Evolutionary conservation across 768 basidiomycete species (phyloP).

Genomic region (Pleurotus tuber-regium): DNA sequence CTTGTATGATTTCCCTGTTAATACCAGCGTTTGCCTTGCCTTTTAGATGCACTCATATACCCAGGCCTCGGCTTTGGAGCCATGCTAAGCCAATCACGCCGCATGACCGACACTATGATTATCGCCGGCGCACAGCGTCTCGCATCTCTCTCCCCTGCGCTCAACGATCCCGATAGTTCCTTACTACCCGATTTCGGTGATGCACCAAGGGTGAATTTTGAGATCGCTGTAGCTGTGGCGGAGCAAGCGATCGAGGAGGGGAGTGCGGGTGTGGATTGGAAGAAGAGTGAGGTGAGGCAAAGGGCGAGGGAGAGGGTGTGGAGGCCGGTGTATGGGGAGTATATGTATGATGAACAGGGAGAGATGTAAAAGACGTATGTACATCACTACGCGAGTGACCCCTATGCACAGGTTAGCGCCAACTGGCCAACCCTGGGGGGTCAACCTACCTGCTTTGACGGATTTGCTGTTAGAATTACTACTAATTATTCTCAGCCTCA

Average conservation of each 20-base stretch:
- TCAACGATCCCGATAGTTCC: slow-evolving; percentile 65
- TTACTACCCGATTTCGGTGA: slow-evolving; percentile 78
- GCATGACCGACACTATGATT: slow-evolving; percentile 84
- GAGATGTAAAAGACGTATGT: slow-evolving; percentile 28
- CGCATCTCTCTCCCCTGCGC: slow-evolving; percentile 72
- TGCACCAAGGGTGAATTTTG: slow-evolving; percentile 71
- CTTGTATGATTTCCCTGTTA: background rate
- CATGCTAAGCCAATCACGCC: slow-evolving; percentile 60
- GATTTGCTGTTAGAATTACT: no score
- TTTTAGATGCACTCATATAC: slow-evolving; percentile 70
- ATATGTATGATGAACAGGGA: slow-evolving; percentile 60
- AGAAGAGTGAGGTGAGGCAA: slow-evolving; percentile 51
- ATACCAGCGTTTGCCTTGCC: background rate
- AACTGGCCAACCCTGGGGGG: no score
- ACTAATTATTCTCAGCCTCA: no score
- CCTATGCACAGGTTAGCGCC: no score
- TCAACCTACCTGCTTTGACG: no score
- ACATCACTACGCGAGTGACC: no score
- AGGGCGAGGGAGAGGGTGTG: slow-evolving; percentile 52
- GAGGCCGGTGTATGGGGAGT: slow-evolving; percentile 64
- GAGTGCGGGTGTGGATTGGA: slow-evolving; percentile 56
- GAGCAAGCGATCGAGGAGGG: slow-evolving; percentile 78
- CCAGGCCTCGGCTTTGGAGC: slow-evolving; percentile 85
- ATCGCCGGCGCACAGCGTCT: slow-evolving; percentile 75
- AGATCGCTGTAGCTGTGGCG: slow-evolving; percentile 80